Evolutionary conservation across 495 filamentous ascomycete genomes (phyloP).

Genomic region (Penicillium alfredii): DNA sequence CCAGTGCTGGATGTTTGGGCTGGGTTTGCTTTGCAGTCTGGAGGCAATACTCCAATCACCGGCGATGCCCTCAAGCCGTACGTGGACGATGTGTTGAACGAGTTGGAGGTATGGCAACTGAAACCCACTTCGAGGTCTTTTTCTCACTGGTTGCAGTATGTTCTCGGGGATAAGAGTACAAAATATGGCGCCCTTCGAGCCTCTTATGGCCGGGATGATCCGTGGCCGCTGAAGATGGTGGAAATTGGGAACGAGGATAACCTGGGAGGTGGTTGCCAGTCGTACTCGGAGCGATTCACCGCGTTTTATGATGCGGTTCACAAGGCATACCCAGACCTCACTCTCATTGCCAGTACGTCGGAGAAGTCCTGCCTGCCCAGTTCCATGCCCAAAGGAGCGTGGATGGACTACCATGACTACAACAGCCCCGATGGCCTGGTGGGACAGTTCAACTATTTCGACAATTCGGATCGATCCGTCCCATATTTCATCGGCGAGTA

Average conservation of each 20-base stretch:
- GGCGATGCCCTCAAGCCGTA: constrained; percentile 24
- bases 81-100: constrained; percentile 51
- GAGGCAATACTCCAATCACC: constrained; percentile 19
- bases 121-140: no score
- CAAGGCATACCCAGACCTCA: constrained; percentile 54
- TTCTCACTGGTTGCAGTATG: constrained; percentile 27
- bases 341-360: constrained; percentile 46
- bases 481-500: constrained; percentile 47
- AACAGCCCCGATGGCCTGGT: constrained; percentile 37
- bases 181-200: constrained; percentile 54
- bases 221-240: constrained; percentile 53
- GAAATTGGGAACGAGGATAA: constrained; percentile 64
- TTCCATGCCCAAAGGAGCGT: constrained; percentile 23
- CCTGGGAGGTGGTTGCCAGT: constrained; percentile 43
- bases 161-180: constrained; percentile 48
- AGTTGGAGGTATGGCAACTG: constrained; percentile 45
- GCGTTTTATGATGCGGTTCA: constrained; percentile 52
- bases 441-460: constrained; percentile 45
- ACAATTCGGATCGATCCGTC: constrained; percentile 32
- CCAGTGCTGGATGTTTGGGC: constrained; percentile 49
- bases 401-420: constrained; percentile 43
- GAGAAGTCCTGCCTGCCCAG: constrained; percentile 28
- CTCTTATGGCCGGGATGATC: constrained; percentile 49
- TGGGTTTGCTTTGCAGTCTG: constrained; percentile 50
- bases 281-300: constrained; percentile 55